Base-by-base conservation (phyloP, 1,284 basidiomycete genomes). In the Pholiota adiposa region DNA sequence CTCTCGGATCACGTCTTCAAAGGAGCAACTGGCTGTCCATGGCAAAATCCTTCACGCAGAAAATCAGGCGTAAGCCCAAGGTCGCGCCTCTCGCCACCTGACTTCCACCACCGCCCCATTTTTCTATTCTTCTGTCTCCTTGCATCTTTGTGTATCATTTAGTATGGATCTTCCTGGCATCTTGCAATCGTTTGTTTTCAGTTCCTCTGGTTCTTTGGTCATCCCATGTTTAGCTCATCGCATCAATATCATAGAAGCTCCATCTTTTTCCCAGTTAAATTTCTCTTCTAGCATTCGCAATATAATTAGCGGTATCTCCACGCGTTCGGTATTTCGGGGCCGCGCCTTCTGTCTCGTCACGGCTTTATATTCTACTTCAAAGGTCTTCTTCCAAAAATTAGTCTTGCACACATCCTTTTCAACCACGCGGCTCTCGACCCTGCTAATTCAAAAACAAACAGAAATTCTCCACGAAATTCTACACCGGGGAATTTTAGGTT, bases 1-100 rank as follows among this genome's bases (percentile, higher is more conserved):
- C 75, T 56, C 65, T 69, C 41, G 65, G 65, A 52, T 63, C 68
- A 14, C 68, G 70, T 44, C 56, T 64, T 23, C 58, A 62, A n/a
- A 49, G 41, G 8, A 71, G 66, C 12, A 66, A 72, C 38, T 81
- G 84, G 78, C 65, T 83, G 49, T 66, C 75, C n/a, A 80, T 77
- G 63, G 84, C 83, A 40, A 83, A 77, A 69, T 76, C 74, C 38
- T 74, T 87, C 55, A 81, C 81, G 19, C 74, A 76, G 61, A 84
- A 77, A 67, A 74, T 87, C 62, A 75, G 79, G 63, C 75, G 79
- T 68, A 83, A 77, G 69, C 79, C 49, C 43, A 62, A 58, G 38
- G 46, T 27, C n/a, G 44, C 44, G 25, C 44, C 44, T 50, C 31
- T 31, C 25, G 12, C 31, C 48, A 2, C 29, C 27, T 50, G 19